Evolutionary conservation across 2,329 filamentous ascomycete genomes (phyloP).

Genomic region (Beauveria asiatica): DNA sequence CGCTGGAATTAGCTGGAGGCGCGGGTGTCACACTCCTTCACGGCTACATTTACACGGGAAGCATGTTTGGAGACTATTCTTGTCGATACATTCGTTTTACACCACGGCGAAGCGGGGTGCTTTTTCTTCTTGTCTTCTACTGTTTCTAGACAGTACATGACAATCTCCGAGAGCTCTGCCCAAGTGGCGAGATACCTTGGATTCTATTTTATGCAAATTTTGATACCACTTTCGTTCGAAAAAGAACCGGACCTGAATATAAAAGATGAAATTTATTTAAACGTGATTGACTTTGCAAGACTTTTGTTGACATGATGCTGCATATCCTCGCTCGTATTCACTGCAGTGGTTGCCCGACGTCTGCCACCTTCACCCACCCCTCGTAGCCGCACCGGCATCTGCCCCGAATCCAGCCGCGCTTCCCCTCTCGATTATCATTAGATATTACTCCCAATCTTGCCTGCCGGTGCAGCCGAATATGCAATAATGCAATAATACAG

Average conservation of each 20-base stretch:
- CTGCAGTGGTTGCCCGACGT: no score
- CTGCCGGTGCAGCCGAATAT: no score
- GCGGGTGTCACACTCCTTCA: background rate
- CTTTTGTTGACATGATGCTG: no score
- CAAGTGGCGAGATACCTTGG: background rate
- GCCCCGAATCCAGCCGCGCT: no score
- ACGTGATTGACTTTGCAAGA: background rate
- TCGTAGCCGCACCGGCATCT: no score
- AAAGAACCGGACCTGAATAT: background rate
- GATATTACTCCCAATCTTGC: no score
- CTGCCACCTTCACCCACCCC: no score
- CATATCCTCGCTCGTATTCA: no score
- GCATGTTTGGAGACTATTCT: slow-evolving; percentile 22
- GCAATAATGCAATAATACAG: no score
- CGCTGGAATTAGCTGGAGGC: background rate
- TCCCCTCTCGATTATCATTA: no score
- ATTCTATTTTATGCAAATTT: background rate
- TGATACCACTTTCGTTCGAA: slow-evolving; percentile 5
- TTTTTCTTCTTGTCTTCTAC: background rate
- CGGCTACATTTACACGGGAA: slow-evolving; percentile 19
- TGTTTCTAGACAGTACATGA: background rate
- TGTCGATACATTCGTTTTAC: slow-evolving; percentile 3
- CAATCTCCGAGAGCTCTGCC: background rate
- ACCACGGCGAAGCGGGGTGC: background rate
- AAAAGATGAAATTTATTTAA: background rate